Conservation (phyloP, 768 basidiomycete genomes). For the Rhizopogon roseolus region DNA sequence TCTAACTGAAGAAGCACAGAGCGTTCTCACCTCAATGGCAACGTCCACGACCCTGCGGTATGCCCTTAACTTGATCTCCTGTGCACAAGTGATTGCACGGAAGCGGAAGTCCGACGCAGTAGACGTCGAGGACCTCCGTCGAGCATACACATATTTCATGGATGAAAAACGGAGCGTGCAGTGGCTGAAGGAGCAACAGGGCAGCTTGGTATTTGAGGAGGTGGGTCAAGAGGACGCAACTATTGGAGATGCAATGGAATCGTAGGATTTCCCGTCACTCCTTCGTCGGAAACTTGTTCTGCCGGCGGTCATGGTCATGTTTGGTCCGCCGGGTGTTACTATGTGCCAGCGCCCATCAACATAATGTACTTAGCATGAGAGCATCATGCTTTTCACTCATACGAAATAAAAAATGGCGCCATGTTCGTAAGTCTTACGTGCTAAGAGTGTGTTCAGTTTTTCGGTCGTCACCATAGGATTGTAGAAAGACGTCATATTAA, state of each 20-base stretch:
- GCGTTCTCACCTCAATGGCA: slow-evolving; percentile 87
- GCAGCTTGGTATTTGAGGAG: slow-evolving; percentile 71
- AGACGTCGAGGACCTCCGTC: slow-evolving; percentile 78
- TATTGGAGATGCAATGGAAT: slow-evolving; percentile 32
- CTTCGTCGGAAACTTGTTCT: not conserved
- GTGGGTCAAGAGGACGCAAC: slow-evolving; percentile 25
- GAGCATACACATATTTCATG: slow-evolving; percentile 87
- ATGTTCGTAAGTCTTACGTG: not conserved
- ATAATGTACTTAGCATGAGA: too few relatives aligned
- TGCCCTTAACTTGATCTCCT: slow-evolving; percentile 92
- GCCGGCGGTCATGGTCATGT: not conserved
- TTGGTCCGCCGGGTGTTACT: not conserved
- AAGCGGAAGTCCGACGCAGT: slow-evolving; percentile 80
- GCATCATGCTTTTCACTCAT: too few relatives aligned
- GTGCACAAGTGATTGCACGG: slow-evolving; percentile 79
- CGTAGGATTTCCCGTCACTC: slow-evolving; percentile 3
- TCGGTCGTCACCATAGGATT: too few relatives aligned
- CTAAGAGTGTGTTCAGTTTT: too few relatives aligned
- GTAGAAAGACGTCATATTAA: too few relatives aligned
- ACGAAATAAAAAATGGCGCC: not conserved
- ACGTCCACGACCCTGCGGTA: slow-evolving; percentile 88
- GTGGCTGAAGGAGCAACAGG: slow-evolving; percentile 85
- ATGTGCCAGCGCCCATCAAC: not conserved
- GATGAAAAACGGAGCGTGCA: slow-evolving; percentile 91
- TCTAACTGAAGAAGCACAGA: slow-evolving; percentile 64